These are phyloP conservation scores for Solanum ossicruentum DNA, from an alignment of 257 asterid genomes.

Conservation along the genomic window DNA sequence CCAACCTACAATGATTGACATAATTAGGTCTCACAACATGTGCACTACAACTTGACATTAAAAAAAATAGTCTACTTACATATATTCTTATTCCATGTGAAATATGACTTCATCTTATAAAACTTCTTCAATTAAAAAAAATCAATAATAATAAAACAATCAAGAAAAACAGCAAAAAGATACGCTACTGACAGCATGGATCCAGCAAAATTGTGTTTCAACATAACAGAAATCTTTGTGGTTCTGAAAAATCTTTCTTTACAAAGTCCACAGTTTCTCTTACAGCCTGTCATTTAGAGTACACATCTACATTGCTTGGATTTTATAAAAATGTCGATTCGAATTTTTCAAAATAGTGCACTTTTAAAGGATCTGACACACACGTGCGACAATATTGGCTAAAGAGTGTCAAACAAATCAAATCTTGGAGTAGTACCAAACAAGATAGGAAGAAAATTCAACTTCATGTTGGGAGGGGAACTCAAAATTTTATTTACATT, in stretches of 20 bases:
- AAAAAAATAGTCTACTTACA: neutral
- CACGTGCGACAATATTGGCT: neutral
- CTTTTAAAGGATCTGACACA: neutral
- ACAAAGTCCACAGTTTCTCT: neutral
- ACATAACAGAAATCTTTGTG: neutral
- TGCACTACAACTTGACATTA: neutral
- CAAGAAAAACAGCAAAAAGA: neutral
- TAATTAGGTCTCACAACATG: conserved; percentile 8
- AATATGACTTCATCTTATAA: neutral
- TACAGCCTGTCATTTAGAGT: neutral
- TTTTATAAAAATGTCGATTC: neutral
- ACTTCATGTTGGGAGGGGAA: neutral
- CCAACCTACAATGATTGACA: neutral
- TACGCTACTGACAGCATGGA: neutral
- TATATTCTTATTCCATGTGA: neutral
- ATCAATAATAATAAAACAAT: neutral
- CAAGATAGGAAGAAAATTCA: neutral
- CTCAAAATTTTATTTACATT: neutral
- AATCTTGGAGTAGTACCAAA: neutral
- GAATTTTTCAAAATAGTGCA: neutral
- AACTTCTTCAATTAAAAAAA: neutral
- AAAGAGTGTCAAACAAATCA: neutral
- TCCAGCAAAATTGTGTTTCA: neutral
- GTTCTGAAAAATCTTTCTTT: neutral
- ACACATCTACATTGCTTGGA: too few relatives aligned